A percentile compares a stretch with the other conserved stretches of the same genome.
Evolutionary conservation across 139 green algal genomes (phyloP).

Genomic region (Picochlorum sp.): DNA sequence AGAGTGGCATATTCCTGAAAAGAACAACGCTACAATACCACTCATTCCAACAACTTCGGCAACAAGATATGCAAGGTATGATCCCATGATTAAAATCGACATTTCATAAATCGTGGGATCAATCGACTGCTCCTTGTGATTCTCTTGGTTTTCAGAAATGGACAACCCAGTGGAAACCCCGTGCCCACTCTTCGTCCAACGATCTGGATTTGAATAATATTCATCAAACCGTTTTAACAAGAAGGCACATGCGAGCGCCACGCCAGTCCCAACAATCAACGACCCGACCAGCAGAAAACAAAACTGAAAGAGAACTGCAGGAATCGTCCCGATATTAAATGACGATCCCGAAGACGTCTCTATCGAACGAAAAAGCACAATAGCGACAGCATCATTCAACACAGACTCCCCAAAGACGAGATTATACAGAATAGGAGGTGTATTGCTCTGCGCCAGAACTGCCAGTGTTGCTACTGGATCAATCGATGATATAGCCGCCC

Average conservation of each 20-base stretch:
- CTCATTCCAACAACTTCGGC: constrained; percentile 69
- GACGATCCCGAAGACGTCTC: constrained; percentile 22
- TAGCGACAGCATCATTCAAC: constrained; percentile 67
- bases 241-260: constrained; percentile 40
- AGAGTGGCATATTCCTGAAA: constrained; percentile 47
- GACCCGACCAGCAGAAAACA: constrained; percentile 31
- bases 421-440: constrained; percentile 33
- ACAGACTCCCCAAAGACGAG: constrained; percentile 52
- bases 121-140: background rate
- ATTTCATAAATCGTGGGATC: constrained; percentile 32
- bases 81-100: constrained; percentile 35
- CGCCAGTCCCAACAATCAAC: constrained; percentile 39
- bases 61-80: constrained; percentile 68
- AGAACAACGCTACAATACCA: constrained; percentile 85
- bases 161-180: background rate
- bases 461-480: constrained; percentile 60
- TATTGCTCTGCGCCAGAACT: constrained; percentile 26
- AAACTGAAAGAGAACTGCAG: constrained; percentile 29
- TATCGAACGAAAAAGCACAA: constrained; percentile 64
- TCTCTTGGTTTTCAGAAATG: background rate
- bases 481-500: constrained; percentile 56
- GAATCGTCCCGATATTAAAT: constrained; percentile 2
- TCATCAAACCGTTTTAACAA: constrained; percentile 38
- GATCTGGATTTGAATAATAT: constrained; percentile 6
- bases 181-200: constrained; percentile 6